phyloP scores from a whole-genome alignment of 305 asterid species.

The Solanum hybrid region DNA sequence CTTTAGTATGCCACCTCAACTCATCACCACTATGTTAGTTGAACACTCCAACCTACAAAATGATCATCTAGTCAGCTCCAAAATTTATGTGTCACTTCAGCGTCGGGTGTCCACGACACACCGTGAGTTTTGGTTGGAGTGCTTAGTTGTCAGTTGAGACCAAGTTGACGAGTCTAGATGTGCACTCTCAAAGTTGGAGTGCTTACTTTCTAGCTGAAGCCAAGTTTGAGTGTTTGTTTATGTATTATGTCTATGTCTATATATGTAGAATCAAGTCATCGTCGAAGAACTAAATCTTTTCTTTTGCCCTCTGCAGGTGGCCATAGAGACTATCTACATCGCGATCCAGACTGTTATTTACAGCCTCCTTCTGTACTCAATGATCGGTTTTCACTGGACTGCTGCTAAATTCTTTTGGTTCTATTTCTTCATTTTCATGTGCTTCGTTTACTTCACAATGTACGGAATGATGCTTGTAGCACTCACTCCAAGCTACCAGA shows the following conservation, averaged over 20 bases:
- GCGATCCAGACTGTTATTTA: constrained; percentile 61
- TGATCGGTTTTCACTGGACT: constrained; percentile 85
- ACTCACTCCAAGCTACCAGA: constrained; percentile 76
- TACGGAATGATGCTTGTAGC: constrained; percentile 98
- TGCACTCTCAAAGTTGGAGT: not conserved
- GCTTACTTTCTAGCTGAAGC: not conserved
- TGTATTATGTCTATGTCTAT: not conserved
- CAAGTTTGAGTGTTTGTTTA: not conserved
- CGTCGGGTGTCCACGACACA: not conserved
- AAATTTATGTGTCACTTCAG: not conserved
- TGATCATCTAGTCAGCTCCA: not conserved
- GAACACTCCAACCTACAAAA: not conserved
- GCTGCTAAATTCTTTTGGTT: constrained; percentile 68
- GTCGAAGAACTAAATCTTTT: not conserved
- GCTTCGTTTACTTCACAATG: constrained; percentile 77
- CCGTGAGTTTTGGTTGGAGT: not conserved
- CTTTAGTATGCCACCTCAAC: not conserved
- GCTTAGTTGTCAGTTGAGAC: not conserved
- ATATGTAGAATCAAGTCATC: not conserved
- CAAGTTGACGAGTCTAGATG: not conserved
- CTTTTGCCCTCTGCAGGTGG: constrained; percentile 42
- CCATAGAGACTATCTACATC: constrained; percentile 60
- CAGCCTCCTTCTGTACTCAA: constrained; percentile 68
- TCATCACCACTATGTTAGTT: not conserved
- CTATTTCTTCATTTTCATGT: constrained; percentile 74